Evolutionary conservation across 495 filamentous ascomycete genomes (phyloP).

Genomic region (Daldinia caldariorum): DNA sequence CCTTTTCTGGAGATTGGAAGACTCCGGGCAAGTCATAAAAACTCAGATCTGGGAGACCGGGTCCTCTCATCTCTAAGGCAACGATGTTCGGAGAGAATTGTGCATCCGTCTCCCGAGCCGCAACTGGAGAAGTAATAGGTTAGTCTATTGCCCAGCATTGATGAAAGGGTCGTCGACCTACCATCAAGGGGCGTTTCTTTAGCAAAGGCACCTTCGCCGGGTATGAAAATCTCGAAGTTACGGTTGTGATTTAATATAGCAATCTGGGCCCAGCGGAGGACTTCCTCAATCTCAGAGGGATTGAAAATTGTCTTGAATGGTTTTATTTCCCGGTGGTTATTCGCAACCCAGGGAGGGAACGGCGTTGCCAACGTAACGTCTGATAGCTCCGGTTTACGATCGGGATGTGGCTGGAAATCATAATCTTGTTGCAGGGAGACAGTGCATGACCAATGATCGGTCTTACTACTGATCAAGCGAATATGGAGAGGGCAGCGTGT

Average conservation of each 20-base stretch:
- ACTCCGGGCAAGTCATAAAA: slow-evolving; percentile 87
- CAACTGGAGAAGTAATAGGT: slow-evolving; percentile 30
- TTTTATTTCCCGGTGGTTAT: slow-evolving; percentile 42
- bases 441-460: slow-evolving; percentile 62
- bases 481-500: slow-evolving; percentile 83
- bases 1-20: slow-evolving; percentile 70
- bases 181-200: slow-evolving; percentile 42
- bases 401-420: slow-evolving; percentile 49
- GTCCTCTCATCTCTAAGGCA: slow-evolving; percentile 74
- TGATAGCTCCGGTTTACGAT: slow-evolving; percentile 46
- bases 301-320: slow-evolving; percentile 58
- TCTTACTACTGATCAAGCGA: slow-evolving; percentile 64
- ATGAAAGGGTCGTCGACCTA: slow-evolving; percentile 22
- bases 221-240: slow-evolving; percentile 58
- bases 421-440: slow-evolving; percentile 71
- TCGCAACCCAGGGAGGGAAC: slow-evolving; percentile 59
- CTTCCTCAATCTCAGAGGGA: slow-evolving; percentile 61
- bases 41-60: slow-evolving; percentile 72
- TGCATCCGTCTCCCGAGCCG: slow-evolving; percentile 55
- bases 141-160: slow-evolving; percentile 9
- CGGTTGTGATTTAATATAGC: slow-evolving; percentile 72
- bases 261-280: slow-evolving; percentile 74
- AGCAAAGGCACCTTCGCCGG: slow-evolving; percentile 53
- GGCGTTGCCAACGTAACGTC: slow-evolving; percentile 54
- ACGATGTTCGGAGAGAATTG: slow-evolving; percentile 84